A percentile compares a stretch with the other conserved stretches of the same genome.
These are phyloP conservation scores for Aegilops tauschii DNA, from an alignment of 176 grass and related monocot genomes.

Conservation along the genomic window DNA sequence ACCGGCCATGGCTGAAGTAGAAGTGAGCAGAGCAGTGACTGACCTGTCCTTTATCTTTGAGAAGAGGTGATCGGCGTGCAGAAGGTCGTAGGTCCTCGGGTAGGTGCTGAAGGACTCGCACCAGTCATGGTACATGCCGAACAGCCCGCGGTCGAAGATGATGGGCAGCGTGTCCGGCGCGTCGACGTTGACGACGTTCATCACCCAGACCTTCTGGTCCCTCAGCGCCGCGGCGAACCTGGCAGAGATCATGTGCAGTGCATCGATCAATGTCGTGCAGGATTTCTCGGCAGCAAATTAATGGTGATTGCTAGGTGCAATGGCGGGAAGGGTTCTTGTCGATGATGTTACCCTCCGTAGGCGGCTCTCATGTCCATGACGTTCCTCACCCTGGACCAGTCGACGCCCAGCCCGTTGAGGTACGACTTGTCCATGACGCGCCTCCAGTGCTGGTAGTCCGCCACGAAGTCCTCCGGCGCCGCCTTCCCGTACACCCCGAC, in stretches of 20 bases:
- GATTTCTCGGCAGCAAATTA: background rate
- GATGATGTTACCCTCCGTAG: conserved; percentile 68
- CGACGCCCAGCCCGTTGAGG: conserved; percentile 69
- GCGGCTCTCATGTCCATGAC: conserved; percentile 97
- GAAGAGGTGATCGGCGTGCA: conserved; percentile 91
- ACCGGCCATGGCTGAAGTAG: background rate
- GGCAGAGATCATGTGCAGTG: background rate
- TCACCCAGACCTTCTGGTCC: conserved; percentile 83
- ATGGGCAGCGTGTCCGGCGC: conserved; percentile 81
- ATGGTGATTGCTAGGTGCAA: background rate
- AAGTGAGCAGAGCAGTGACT: background rate
- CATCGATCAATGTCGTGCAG: background rate
- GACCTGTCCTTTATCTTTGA: conserved; percentile 87
- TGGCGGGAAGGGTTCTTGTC: background rate
- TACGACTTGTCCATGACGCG: conserved; percentile 67
- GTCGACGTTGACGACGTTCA: conserved; percentile 92
- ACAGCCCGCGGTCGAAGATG: conserved; percentile 88
- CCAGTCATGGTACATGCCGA: conserved; percentile 99
- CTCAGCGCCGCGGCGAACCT: conserved; percentile 78
- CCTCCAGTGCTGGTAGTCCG: conserved; percentile 73
- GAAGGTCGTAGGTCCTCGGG: conserved; percentile 85
- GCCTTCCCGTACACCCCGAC: conserved; percentile 70
- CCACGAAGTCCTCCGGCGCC: conserved; percentile 63
- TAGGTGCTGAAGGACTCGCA: conserved; percentile 99
- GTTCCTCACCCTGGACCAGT: conserved; percentile 91